These are phyloP conservation scores for Trichosporon sp. DNA, from an alignment of 1,284 basidiomycete species.

Conservation along the genomic window DNA sequence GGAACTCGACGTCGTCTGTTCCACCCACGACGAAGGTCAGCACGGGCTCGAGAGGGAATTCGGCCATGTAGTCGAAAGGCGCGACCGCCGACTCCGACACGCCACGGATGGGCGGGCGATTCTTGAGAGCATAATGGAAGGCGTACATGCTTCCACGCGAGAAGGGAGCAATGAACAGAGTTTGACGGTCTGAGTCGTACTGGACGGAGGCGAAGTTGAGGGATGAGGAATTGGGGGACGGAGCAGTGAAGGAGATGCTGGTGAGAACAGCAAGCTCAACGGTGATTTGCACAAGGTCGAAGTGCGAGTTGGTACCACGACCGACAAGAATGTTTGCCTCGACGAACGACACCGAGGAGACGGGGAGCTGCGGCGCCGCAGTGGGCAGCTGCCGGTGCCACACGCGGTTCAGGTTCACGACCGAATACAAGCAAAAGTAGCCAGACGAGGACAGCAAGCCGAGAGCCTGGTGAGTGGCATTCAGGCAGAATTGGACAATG, in stretches of 20 bases:
- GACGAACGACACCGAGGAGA: slow-evolving; percentile 33
- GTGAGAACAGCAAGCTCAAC: slow-evolving; percentile 32
- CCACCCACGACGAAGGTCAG: slow-evolving; percentile 23
- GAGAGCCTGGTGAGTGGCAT: slow-evolving; percentile 35
- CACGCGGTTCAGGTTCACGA: slow-evolving; percentile 29
- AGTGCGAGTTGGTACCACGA: slow-evolving; percentile 29
- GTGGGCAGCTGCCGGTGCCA: slow-evolving; percentile 39
- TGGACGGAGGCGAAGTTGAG: slow-evolving; percentile 28
- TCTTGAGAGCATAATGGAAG: slow-evolving; percentile 38
- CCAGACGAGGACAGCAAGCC: slow-evolving; percentile 31
- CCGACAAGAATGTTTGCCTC: slow-evolving; percentile 42
- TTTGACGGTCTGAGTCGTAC: slow-evolving; percentile 29
- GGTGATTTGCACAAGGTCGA: slow-evolving; percentile 42
- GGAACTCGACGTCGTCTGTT: slow-evolving; percentile 27
- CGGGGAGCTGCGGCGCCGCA: slow-evolving; percentile 12
- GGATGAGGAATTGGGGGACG: slow-evolving; percentile 12
- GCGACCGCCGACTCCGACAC: slow-evolving; percentile 8
- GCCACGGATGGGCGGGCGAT: slow-evolving; percentile 28
- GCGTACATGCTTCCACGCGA: slow-evolving; percentile 30
- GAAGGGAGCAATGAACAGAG: slow-evolving; percentile 34
- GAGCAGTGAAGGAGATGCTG: slow-evolving; percentile 30
- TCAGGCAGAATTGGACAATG: slow-evolving; percentile 37
- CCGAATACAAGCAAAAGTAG: slow-evolving; percentile 33
- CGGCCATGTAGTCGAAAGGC: slow-evolving; percentile 30
- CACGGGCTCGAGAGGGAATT: slow-evolving; percentile 31